These are phyloP conservation scores for Aspergillus sp. DNA, from an alignment of 2,329 filamentous ascomycete genomes.

Conservation along the genomic window DNA sequence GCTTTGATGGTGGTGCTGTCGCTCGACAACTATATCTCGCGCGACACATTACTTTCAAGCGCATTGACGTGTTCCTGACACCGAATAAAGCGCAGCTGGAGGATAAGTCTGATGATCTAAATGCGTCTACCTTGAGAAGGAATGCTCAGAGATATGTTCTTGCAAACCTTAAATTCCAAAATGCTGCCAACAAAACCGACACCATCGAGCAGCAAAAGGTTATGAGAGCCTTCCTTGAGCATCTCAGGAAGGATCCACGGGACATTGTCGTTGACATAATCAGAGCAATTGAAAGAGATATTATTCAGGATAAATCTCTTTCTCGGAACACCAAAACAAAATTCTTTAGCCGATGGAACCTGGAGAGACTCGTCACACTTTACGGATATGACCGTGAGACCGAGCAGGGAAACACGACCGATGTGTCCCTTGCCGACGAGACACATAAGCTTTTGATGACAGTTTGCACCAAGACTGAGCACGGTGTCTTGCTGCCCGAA, in stretches of 20 bases:
- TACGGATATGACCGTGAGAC: slow-evolving; percentile 56
- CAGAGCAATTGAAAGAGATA: slow-evolving; percentile 64
- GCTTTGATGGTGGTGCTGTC: slow-evolving; percentile 79
- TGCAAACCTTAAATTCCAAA: slow-evolving; percentile 74
- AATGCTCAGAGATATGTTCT: slow-evolving; percentile 81
- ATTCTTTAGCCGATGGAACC: slow-evolving; percentile 71
- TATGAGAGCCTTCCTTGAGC: slow-evolving; percentile 69
- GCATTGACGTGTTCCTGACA: slow-evolving; percentile 76
- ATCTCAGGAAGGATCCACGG: slow-evolving; percentile 74
- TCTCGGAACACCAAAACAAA: slow-evolving; percentile 71
- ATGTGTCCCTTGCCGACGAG: slow-evolving; percentile 61
- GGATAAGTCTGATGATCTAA: slow-evolving; percentile 61
- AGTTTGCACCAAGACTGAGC: slow-evolving; percentile 70
- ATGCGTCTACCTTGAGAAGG: slow-evolving; percentile 76
- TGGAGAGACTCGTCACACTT: slow-evolving; percentile 70
- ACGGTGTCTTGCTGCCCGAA: slow-evolving; percentile 73
- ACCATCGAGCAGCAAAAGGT: slow-evolving; percentile 74
- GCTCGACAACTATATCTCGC: slow-evolving; percentile 76
- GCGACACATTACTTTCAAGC: slow-evolving; percentile 75
- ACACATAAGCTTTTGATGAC: slow-evolving; percentile 74
- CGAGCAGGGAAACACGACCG: slow-evolving; percentile 46
- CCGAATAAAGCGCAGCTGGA: slow-evolving; percentile 57
- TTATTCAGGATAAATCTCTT: slow-evolving; percentile 74
- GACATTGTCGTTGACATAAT: slow-evolving; percentile 75
- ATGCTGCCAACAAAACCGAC: slow-evolving; percentile 74